Conservation (phyloP, 352 stramenopile genomes). For the Phytophthora cryptogea region DNA sequence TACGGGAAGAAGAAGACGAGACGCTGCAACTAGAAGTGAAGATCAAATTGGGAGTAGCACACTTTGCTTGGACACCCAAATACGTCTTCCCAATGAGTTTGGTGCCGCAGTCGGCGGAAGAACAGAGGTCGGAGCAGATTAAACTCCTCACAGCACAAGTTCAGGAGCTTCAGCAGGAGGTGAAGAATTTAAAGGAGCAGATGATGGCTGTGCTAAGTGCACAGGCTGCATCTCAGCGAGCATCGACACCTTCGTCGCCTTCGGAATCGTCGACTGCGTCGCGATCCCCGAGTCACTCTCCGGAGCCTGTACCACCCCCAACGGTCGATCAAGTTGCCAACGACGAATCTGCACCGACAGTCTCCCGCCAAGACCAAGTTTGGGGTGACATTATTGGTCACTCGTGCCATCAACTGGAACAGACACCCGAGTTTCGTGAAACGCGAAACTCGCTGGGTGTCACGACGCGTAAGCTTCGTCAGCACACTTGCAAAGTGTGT, state of each 20-base stretch:
- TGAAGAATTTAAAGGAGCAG: conserved; percentile 29
- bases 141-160: conserved; percentile 26
- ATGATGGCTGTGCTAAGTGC: conserved; percentile 25
- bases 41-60: conserved; percentile 21
- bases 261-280: conserved; percentile 4
- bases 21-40: conserved; percentile 23
- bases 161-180: conserved; percentile 34
- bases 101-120: conserved; percentile 2
- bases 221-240: conserved; percentile 2
- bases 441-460: conserved; percentile 19
- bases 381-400: conserved; percentile 33
- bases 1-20: conserved; percentile 21
- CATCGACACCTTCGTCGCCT: background rate
- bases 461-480: conserved; percentile 30
- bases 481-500: conserved; percentile 42
- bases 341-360: background rate
- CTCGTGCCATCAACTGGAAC: conserved; percentile 28
- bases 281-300: background rate
- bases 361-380: conserved; percentile 26
- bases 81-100: conserved; percentile 31
- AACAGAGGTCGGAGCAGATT: conserved; percentile 15
- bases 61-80: conserved; percentile 30
- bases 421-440: conserved; percentile 34
- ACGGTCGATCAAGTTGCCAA: background rate
- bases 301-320: background rate